phyloP scores from a whole-genome alignment of 2,329 filamentous ascomycete species.

The Alternaria triticimaculans region DNA sequence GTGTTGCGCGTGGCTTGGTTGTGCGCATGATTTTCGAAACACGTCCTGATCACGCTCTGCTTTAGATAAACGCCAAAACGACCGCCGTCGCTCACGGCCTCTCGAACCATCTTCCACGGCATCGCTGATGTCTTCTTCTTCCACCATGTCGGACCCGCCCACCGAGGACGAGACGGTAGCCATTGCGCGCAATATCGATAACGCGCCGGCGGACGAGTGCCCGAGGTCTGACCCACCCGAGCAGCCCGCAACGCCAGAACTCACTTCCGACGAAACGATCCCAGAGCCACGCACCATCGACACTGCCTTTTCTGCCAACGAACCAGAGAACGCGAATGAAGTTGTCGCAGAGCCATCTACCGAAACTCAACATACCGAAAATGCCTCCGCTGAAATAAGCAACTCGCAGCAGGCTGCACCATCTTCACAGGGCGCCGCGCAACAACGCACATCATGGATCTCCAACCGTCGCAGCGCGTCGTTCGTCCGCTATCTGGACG shows the following conservation, averaged over 20 bases:
- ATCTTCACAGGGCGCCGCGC: slow-evolving; percentile 40
- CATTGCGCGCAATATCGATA: slow-evolving; percentile 27
- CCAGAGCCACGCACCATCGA: slow-evolving; percentile 21
- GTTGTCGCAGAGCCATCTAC: slow-evolving; percentile 28
- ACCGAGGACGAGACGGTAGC: slow-evolving; percentile 37
- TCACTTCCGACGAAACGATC: slow-evolving; percentile 25
- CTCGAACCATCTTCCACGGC: slow-evolving; percentile 54
- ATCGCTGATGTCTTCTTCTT: slow-evolving; percentile 46
- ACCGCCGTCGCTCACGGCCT: slow-evolving; percentile 85
- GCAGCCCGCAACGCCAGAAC: slow-evolving; percentile 28
- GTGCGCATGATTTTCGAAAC: slow-evolving; percentile 4
- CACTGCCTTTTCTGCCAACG: slow-evolving; percentile 12
- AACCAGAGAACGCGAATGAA: slow-evolving; percentile 28
- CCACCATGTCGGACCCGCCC: slow-evolving; percentile 44
- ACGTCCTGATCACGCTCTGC: slow-evolving; percentile 12
- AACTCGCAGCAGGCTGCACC: slow-evolving; percentile 41
- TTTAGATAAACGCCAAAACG: slow-evolving; percentile 76
- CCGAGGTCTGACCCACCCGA: slow-evolving; percentile 28
- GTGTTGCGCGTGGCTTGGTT: background rate
- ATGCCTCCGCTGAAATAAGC: slow-evolving; percentile 32
- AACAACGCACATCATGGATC: slow-evolving; percentile 50
- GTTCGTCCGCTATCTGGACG: slow-evolving; percentile 45
- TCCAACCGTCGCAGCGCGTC: slow-evolving; percentile 56
- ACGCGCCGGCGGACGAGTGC: slow-evolving; percentile 24
- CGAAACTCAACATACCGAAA: slow-evolving; percentile 32